Percentiles rank a stretch among this genome's conserved stretches.
phyloP scores from a whole-genome alignment of 805 yeast species.

The Saccharomyces jurei region DNA sequence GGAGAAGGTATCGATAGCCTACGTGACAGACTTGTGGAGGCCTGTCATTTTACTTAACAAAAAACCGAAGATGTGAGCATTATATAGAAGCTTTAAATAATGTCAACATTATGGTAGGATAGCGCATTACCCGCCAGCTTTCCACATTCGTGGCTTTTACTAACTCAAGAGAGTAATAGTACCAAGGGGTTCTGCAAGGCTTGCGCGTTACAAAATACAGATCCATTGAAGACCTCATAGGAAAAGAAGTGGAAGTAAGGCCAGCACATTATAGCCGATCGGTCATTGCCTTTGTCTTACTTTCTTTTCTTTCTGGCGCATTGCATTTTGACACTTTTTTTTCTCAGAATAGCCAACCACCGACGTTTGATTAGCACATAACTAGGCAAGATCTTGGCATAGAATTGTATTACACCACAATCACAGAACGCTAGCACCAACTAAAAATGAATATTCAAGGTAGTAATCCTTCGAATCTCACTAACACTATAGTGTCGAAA shows the following conservation, averaged over 20 bases:
- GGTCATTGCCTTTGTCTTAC: not conserved
- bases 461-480: slow-evolving; percentile 8
- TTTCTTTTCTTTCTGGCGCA: not conserved
- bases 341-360: not conserved
- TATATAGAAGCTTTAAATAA: not conserved
- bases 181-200: not conserved
- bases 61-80: not conserved
- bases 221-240: not conserved
- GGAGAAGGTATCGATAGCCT: slow-evolving; percentile 16
- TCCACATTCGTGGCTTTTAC: not conserved
- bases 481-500: slow-evolving; percentile 23
- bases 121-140: not conserved
- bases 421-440: not conserved
- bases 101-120: not conserved
- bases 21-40: not conserved
- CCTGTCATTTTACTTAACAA: not conserved
- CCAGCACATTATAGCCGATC: not conserved
- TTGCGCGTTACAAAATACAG: not conserved
- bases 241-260: not conserved
- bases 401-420: not conserved
- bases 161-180: not conserved
- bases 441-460: slow-evolving; percentile 13
- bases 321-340: not conserved
- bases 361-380: not conserved
- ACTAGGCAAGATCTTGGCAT: not conserved